Percentiles rank a stretch among this genome's conserved stretches.
phyloP scores from a whole-genome alignment of 163 green algal genomes.

The Picocystis sp. region DNA sequence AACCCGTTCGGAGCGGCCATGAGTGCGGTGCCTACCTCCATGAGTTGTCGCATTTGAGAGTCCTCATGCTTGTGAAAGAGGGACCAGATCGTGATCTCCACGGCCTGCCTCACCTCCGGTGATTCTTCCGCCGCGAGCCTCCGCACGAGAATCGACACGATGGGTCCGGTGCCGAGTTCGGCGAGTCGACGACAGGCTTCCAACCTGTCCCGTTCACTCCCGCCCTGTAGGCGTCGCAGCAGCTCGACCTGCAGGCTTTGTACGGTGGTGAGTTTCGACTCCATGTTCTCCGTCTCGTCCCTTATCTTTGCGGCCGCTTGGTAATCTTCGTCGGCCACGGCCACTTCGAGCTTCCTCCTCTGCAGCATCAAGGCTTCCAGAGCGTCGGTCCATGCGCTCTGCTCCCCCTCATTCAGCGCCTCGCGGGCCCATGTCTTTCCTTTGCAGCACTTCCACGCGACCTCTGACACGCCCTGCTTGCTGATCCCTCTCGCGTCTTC shows the following conservation, averaged over 20 bases:
- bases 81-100: slow-evolving; percentile 23
- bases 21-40: not conserved
- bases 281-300: slow-evolving; percentile 15
- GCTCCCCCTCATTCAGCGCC: too few relatives aligned
- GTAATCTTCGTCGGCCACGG: slow-evolving; percentile 27
- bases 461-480: too few relatives aligned
- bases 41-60: not conserved
- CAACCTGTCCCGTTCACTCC: slow-evolving; percentile 5
- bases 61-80: slow-evolving; percentile 22
- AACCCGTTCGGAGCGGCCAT: slow-evolving; percentile 6
- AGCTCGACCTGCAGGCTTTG: slow-evolving; percentile 29
- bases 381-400: too few relatives aligned
- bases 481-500: too few relatives aligned
- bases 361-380: too few relatives aligned
- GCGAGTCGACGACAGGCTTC: not conserved
- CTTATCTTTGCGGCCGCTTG: slow-evolving; percentile 17
- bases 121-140: slow-evolving; percentile 9
- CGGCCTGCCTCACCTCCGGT: slow-evolving; percentile 11
- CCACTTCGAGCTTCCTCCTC: slow-evolving; percentile 22
- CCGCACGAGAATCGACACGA: slow-evolving; percentile 6
- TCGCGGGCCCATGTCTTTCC: too few relatives aligned
- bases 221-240: slow-evolving; percentile 16
- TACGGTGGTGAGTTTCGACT: slow-evolving; percentile 20
- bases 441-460: too few relatives aligned
- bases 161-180: too few relatives aligned